Evolutionary conservation across 2,329 filamentous ascomycete genomes (phyloP).

Genomic region (Truncatella angustata): DNA sequence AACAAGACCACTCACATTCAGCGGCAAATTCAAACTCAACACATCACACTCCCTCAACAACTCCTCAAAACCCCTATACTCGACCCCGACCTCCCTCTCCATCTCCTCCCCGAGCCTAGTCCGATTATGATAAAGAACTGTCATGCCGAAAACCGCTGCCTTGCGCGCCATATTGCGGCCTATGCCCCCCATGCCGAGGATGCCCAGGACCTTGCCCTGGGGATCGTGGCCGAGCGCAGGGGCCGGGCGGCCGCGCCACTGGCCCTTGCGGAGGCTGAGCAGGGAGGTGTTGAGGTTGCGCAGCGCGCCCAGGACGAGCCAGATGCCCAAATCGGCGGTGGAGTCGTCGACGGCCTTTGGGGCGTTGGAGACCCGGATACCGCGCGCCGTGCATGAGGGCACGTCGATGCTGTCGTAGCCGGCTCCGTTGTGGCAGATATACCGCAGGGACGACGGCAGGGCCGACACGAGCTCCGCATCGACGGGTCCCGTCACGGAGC

Average conservation of each 20-base stretch:
- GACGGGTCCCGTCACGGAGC: slow-evolving; percentile 63
- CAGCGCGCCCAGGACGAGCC: slow-evolving; percentile 76
- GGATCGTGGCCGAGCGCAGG: slow-evolving; percentile 72
- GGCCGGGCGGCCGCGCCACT: slow-evolving; percentile 59
- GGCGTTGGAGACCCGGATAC: slow-evolving; percentile 73
- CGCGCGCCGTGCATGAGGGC: slow-evolving; percentile 63
- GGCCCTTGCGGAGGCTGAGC: slow-evolving; percentile 60
- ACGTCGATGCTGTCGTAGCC: slow-evolving; percentile 85
- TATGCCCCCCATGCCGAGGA: slow-evolving; percentile 85
- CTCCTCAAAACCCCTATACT: slow-evolving; percentile 73
- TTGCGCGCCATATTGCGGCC: slow-evolving; percentile 74
- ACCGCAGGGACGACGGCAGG: slow-evolving; percentile 52
- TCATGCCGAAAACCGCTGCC: slow-evolving; percentile 74
- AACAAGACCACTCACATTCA: slow-evolving; percentile 80
- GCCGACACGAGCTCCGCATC: slow-evolving; percentile 67
- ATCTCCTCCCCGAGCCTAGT: slow-evolving; percentile 54
- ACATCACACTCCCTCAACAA: slow-evolving; percentile 70
- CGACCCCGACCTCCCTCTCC: slow-evolving; percentile 51
- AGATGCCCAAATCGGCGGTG: slow-evolving; percentile 79
- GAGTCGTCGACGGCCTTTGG: slow-evolving; percentile 80
- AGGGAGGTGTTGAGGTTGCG: slow-evolving; percentile 70
- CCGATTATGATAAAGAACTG: slow-evolving; percentile 72
- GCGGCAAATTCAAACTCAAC: slow-evolving; percentile 74
- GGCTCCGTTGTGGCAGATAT: slow-evolving; percentile 66
- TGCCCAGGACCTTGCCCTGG: slow-evolving; percentile 74